These are phyloP conservation scores for Plasmodium gallinaceum DNA, from an alignment of 169 alveolate genomes.

Conservation along the genomic window DNA sequence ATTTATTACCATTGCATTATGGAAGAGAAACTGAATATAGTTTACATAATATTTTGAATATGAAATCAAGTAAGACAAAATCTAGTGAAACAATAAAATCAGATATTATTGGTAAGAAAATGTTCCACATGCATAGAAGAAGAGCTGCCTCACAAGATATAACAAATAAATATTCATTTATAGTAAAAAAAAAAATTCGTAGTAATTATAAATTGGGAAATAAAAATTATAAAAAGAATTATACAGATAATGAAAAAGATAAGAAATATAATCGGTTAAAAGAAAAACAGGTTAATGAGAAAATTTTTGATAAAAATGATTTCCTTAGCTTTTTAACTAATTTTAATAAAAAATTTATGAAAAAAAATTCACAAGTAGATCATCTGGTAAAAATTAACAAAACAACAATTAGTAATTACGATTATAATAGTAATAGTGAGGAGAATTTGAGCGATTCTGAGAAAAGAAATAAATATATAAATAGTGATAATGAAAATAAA, in stretches of 20 bases:
- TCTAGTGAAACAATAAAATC: conserved; percentile 8
- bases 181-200: conserved; percentile 41
- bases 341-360: conserved; percentile 72
- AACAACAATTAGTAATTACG: not conserved
- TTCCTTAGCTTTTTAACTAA: conserved; percentile 43
- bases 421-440: conserved; percentile 8
- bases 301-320: conserved; percentile 50
- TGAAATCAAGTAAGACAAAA: not conserved
- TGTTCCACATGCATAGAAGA: conserved; percentile 53
- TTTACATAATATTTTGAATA: conserved; percentile 11
- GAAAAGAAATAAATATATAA: not conserved
- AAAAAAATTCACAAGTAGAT: conserved; percentile 49
- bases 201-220: conserved; percentile 51
- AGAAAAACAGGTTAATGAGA: conserved; percentile 39
- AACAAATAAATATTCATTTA: conserved; percentile 23
- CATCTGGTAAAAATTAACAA: conserved; percentile 35
- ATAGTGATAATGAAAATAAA: conserved; percentile 19
- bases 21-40: conserved; percentile 20
- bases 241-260: conserved; percentile 75
- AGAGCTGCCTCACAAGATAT: conserved; percentile 77
- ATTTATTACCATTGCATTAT: conserved; percentile 26
- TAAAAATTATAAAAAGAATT: conserved; percentile 59
- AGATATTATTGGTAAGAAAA: conserved; percentile 18
- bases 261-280: conserved; percentile 23
- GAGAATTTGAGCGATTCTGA: not conserved